Base-by-base conservation (phyloP, 495 filamentous ascomycete genomes). In the Hyaloscypha finlandica region DNA sequence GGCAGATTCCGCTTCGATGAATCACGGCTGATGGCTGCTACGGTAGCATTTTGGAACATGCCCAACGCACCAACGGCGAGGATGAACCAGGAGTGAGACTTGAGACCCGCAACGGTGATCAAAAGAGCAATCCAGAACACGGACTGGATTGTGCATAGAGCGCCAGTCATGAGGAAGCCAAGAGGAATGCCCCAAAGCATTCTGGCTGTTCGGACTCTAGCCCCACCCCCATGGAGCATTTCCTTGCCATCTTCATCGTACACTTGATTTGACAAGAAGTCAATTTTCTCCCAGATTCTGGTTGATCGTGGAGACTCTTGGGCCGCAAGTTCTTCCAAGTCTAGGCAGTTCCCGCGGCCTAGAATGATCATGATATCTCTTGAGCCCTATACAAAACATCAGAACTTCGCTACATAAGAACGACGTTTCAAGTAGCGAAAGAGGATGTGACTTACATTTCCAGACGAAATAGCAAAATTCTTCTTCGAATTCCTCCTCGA, bases 261-360 rank as follows among this genome's bases (percentile, higher is more conserved):
- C 6, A 25, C 22, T n/a, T 6, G 57, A 6, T 35, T 37, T 5
- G 57, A 56, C 8, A 56, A n/a, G 22, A 29, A 29, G 25, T 45
- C 22, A 19, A 63, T 29, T 22, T 51, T 52, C 19, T 63, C 61
- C 61, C 61, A 63, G 9, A 30, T 39, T 8, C 45, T 8, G 25
- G 16, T 30, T 8, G 20, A 22, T 14, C 61, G 19, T 19, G 61
- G 61, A 12, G 42, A 20, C 9, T 52, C 61, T 8, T 39, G 22
- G 11, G 31, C 61, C 12, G 81, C 79, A 3, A 85, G 69, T 63
- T 81, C 81, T 68, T 85, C 82, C 4, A 84, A 69, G 62, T 84
- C 74, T 16, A 84, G 64, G 22, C 80, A 76, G 1, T 62, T 16
- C 0, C 77, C 76, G 1, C 65, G 61, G 1, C 80, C 76, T 2